Evolutionary conservation across 2,329 filamentous ascomycete genomes (phyloP).

Genomic region (Stagonosporopsis tanaceti): DNA sequence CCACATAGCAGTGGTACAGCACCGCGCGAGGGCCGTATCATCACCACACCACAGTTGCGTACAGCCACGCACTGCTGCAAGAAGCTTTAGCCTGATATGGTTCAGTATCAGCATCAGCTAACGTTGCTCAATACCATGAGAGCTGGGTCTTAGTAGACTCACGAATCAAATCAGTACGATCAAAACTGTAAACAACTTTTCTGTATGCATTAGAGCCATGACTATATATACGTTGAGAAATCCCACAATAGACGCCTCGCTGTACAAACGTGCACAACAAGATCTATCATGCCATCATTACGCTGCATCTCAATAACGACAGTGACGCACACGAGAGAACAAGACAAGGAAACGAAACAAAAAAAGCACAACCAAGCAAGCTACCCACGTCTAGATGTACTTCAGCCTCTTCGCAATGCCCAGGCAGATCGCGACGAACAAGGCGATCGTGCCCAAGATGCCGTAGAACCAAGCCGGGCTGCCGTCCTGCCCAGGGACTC

Average conservation of each 20-base stretch:
- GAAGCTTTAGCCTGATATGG: too few species aligned
- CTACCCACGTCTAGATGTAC: constrained; percentile 45
- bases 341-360: neutral
- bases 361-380: neutral
- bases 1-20: too few species aligned
- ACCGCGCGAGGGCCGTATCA: too few species aligned
- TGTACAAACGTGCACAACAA: constrained; percentile 12
- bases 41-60: too few species aligned
- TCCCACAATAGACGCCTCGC: constrained; percentile 12
- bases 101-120: too few species aligned
- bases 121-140: too few species aligned
- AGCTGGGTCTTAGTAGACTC: too few species aligned
- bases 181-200: too few species aligned
- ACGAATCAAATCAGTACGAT: too few species aligned
- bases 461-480: constrained; percentile 66
- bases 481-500: constrained; percentile 68
- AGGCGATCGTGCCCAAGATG: constrained; percentile 65
- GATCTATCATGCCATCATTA: constrained; percentile 9
- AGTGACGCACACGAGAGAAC: neutral
- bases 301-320: neutral
- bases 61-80: too few species aligned
- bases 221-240: neutral
- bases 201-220: neutral
- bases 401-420: constrained; percentile 53
- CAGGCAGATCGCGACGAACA: constrained; percentile 52